These are phyloP conservation scores for Salix purpurea DNA, from an alignment of 345 rosid species.

Conservation along the genomic window DNA sequence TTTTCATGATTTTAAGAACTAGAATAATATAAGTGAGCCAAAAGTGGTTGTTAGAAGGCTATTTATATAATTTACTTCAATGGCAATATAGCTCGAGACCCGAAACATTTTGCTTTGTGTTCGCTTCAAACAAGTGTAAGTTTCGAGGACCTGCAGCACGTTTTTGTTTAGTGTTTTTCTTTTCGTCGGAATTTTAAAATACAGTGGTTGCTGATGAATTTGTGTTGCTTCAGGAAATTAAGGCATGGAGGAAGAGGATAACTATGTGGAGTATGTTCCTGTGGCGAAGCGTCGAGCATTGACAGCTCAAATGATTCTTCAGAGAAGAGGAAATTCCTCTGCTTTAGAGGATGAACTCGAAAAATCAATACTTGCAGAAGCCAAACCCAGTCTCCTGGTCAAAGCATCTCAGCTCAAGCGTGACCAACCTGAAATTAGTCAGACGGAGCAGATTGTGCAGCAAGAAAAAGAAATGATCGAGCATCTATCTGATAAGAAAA, in stretches of 20 bases:
- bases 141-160: no score
- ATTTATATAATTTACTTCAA: no score
- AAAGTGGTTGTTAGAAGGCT: no score
- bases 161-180: no score
- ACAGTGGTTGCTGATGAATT: no score
- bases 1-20: no score
- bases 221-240: background rate
- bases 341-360: conserved; percentile 60
- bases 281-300: conserved; percentile 76
- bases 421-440: conserved; percentile 76
- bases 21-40: no score
- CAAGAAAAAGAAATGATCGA: conserved; percentile 97
- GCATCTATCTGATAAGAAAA: conserved; percentile 72
- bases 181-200: no score
- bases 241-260: conserved; percentile 67
- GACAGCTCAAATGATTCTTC: conserved; percentile 70
- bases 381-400: conserved; percentile 81
- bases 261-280: conserved; percentile 73
- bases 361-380: conserved; percentile 63
- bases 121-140: no score
- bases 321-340: conserved; percentile 62
- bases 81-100: no score
- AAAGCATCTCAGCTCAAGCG: conserved; percentile 85
- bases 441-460: conserved; percentile 67
- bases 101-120: no score